Base-by-base conservation (phyloP, 768 basidiomycete species). In the Trametes meyenii region DNA sequence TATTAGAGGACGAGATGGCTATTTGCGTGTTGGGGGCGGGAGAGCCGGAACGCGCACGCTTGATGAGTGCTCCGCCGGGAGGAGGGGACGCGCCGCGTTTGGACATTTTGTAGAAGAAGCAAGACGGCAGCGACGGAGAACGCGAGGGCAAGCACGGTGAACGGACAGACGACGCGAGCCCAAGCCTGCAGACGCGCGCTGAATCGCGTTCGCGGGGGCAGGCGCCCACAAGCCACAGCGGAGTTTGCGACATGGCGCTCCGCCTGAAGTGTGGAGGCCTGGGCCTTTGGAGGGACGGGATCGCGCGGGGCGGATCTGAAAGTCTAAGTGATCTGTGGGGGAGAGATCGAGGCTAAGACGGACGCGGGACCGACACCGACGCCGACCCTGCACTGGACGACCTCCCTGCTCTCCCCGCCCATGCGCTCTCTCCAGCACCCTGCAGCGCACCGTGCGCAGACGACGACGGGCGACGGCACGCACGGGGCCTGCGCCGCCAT, bases 1-100 rank as follows among this genome's bases (percentile, higher is more conserved):
- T 86, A 56, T 83, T 83, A 0, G 84, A 81, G 2, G 88, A 88
- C 0, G 92, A 93, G 39, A 94, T 92, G 40, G 82, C 82, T 50
- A 94, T 84, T 69, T 94, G 89, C 2, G 58, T 64, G 67, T 81
- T 89, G 74, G 83, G 56, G 73, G 83, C 53, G 71, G 83, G 67
- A 68, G 83, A 68, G 72, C 78, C 72, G 54, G 84, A 71, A 73
- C 87, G 73, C 12, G 78, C 76, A 36, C 87, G 79, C 75, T 92
- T 92, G 24, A 90, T 79, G 60, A 91, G 78, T 1, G 79, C 76
- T 17, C 84, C 83, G 29, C 73, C 73, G 42, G 77, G 68, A 4
- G 85, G 80, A 46, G 88, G 85, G 5, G 88, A 87, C 45, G 78
- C 78, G 50, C 79, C 76, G 70, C 89, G 81, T 81, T 92, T 92